Conservation (phyloP, 306 rosid genomes). For the Lathyrus aphaca region DNA sequence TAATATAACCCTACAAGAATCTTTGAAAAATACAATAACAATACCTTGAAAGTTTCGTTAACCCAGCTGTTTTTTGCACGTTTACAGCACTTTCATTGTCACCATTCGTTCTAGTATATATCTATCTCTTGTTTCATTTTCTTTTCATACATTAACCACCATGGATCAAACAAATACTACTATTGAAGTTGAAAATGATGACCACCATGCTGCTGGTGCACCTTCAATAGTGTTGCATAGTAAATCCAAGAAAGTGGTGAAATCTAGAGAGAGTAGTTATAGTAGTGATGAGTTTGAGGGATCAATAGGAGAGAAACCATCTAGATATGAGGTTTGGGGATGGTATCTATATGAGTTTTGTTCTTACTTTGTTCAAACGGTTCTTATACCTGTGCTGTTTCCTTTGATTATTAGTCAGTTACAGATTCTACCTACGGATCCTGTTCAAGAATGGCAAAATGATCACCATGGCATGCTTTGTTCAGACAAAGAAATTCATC, state of each 20-base stretch:
- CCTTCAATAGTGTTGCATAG: not conserved
- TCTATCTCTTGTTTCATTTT: not conserved
- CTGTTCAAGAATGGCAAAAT: constrained; percentile 39
- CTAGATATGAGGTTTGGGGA: constrained; percentile 59
- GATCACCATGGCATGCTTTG: constrained; percentile 47
- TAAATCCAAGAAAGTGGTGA: constrained; percentile 38
- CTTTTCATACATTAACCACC: not conserved
- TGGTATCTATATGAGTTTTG: constrained; percentile 82
- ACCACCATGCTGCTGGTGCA: not conserved
- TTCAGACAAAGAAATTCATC: constrained; percentile 44
- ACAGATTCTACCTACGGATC: constrained; percentile 38
- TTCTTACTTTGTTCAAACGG: constrained; percentile 62
- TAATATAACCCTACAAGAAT: not conserved
- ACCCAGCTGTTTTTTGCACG: constrained; percentile 44
- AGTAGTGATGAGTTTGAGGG: constrained; percentile 37
- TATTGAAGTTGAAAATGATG: not conserved
- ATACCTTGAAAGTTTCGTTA: constrained; percentile 46
- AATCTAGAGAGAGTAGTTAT: constrained; percentile 40
- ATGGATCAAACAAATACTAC: too few species aligned
- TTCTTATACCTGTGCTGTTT: constrained; percentile 73
- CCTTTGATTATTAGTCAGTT: constrained; percentile 79
- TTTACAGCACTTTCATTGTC: not conserved
- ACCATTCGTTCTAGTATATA: not conserved
- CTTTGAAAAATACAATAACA: not conserved
- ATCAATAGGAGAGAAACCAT: constrained; percentile 56